These are phyloP conservation scores for Penicillium taxi DNA, from an alignment of 495 filamentous ascomycete genomes.

Conservation along the genomic window DNA sequence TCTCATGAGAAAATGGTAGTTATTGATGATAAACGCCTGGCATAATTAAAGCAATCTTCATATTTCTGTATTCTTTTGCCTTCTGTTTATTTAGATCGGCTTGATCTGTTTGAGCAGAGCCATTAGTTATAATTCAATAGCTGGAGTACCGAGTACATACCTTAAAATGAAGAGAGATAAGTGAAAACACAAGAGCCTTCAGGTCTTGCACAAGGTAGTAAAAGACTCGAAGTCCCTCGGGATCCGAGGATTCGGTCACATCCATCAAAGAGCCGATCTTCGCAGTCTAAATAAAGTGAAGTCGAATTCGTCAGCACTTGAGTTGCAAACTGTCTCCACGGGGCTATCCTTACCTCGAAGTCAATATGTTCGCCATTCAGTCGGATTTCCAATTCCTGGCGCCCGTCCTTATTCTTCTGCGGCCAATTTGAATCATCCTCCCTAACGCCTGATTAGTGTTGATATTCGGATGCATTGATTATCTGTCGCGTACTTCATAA, in stretches of 20 bases:
- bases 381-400: conserved; percentile 93
- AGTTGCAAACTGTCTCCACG: conserved; percentile 1
- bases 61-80: neutral
- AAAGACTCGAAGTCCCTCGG: conserved; percentile 96
- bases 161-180: conserved; percentile 98
- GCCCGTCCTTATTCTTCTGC: conserved; percentile 97
- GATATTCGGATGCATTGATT: neutral
- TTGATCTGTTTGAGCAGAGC: conserved; percentile 53
- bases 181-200: conserved; percentile 91
- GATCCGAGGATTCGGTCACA: conserved; percentile 91
- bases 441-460: conserved; percentile 39
- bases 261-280: conserved; percentile 98
- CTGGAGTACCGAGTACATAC: conserved; percentile 28
- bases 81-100: conserved; percentile 53
- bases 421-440: conserved; percentile 99
- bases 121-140: neutral
- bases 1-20: no score
- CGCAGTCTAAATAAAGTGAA: conserved; percentile 60
- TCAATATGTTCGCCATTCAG: conserved; percentile 95
- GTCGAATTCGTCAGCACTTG: conserved; percentile 1
- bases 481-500: conserved; percentile 68
- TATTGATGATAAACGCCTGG: conserved; percentile 25
- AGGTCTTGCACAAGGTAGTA: conserved; percentile 98
- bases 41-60: conserved; percentile 15
- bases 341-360: conserved; percentile 63